Evolutionary conservation across 192 early-diverging fungal species (phyloP), one percentile per base, ranked within the genome.

Genomic region (Linnemannia hyalina): DNA sequence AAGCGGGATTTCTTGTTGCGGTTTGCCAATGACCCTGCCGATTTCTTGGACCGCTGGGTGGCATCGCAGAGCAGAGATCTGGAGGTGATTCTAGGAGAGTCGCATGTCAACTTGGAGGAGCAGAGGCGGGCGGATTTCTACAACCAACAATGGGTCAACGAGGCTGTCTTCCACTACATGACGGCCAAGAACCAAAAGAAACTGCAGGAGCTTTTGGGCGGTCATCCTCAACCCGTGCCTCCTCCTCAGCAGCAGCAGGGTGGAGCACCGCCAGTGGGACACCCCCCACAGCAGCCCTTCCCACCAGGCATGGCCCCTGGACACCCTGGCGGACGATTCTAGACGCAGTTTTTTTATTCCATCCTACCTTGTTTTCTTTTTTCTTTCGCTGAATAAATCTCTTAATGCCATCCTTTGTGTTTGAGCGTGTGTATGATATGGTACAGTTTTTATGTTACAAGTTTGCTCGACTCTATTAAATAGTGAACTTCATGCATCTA

Each of bases 1-100:
- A 98, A 98, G 82, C 96, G 98, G 22, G 97, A 98, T 80, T 99
- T 99, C 82, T 91, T 99, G 92, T 90, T 95, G 46, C 89, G 93
- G 70, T 99, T 99, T 88, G 90, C 96, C 6, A 89, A 94, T 40
- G 94, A 97, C 68, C 97, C 98, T 0, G 94, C 95, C 46, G 95
- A 94, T 63, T 99, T 98, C 87, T 92, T 97, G 73, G 96, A 97
- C 78, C 93, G 95, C 70, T 99, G 97, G 97, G 92, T 98, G 41
- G 96, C 95, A 18, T 95, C 94, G 84, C 98, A 99, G 91, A 95
- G 94, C 78, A 91, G 96, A 69, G 98, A 99, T 89, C 88, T 99
- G 75, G 97, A 98, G 89, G 81, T 91, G 26, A 93, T 97, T 29
- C 78, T 97, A 71, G 96, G 95, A 36, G 96, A 96, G 76, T 91